These are phyloP conservation scores for Aspergillus chevalieri DNA, from an alignment of 2,329 filamentous ascomycete species.

Conservation along the genomic window DNA sequence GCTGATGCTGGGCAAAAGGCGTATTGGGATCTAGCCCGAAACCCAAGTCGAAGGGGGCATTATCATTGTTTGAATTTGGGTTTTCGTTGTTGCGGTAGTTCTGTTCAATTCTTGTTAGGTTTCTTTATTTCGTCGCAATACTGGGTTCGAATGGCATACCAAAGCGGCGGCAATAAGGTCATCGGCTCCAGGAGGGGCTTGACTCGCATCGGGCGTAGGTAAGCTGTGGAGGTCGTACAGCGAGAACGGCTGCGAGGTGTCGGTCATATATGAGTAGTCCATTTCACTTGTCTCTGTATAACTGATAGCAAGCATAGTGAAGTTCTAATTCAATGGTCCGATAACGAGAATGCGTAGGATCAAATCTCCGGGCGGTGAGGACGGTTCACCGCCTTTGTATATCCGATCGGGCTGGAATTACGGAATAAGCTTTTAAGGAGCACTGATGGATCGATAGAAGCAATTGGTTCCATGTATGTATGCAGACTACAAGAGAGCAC, in stretches of 20 bases:
- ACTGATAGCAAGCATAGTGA: not conserved
- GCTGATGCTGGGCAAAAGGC: conserved; percentile 19
- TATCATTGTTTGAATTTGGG: too few relatives aligned
- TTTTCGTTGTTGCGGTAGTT: too few relatives aligned
- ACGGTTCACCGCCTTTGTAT: too few relatives aligned
- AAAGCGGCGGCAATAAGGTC: conserved; percentile 40
- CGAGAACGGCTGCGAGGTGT: conserved; percentile 42
- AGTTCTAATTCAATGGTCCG: not conserved
- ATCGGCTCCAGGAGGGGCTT: conserved; percentile 31
- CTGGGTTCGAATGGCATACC: conserved; percentile 17
- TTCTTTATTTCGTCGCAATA: not conserved
- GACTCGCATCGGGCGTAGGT: conserved; percentile 36
- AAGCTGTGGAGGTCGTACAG: conserved; percentile 47
- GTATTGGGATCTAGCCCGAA: conserved; percentile 24
- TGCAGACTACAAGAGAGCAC: too few relatives aligned
- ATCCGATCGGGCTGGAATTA: too few relatives aligned
- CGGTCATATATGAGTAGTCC: conserved; percentile 53
- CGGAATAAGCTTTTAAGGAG: too few relatives aligned
- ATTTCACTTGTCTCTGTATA: conserved; percentile 28
- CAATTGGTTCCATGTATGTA: too few relatives aligned
- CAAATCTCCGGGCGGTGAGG: too few relatives aligned
- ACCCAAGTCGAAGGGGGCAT: too few relatives aligned
- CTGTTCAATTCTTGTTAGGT: too few relatives aligned
- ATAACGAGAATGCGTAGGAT: too few relatives aligned
- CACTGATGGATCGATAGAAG: too few relatives aligned